phyloP scores from a whole-genome alignment of 1,139 yeast species.

The Taphrina communis region DNA sequence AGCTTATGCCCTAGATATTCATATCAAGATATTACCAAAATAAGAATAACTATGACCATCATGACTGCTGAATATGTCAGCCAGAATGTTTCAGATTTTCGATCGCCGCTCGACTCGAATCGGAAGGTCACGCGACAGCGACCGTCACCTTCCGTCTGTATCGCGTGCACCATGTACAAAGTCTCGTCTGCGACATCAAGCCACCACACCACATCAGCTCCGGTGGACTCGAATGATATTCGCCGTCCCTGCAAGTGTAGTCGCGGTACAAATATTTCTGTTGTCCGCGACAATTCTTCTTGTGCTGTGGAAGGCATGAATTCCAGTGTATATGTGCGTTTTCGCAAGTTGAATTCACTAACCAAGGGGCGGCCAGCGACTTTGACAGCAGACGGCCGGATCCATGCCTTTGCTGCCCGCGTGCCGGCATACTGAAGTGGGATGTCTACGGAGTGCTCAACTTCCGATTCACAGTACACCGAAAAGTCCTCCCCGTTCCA shows the following conservation, averaged over 20 bases:
- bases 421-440: conserved; percentile 47
- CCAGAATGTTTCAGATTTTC: background rate
- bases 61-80: background rate
- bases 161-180: conserved; percentile 11
- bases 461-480: conserved; percentile 58
- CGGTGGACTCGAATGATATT: background rate
- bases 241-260: conserved; percentile 59
- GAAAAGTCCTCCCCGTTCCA: conserved; percentile 96
- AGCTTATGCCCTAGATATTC: background rate
- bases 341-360: conserved; percentile 49
- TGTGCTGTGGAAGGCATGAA: conserved; percentile 45
- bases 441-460: background rate
- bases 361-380: conserved; percentile 50
- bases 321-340: conserved; percentile 48
- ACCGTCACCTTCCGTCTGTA: background rate
- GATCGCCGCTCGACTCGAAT: background rate
- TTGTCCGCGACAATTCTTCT: conserved; percentile 46
- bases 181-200: conserved; percentile 1
- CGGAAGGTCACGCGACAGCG: background rate
- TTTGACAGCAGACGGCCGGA: conserved; percentile 52
- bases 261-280: conserved; percentile 70
- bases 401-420: conserved; percentile 53
- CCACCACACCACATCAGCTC: background rate
- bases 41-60: background rate
- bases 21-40: background rate